Percentiles rank a stretch among this genome's conserved stretches.
Conservation (phyloP, 2,329 filamentous ascomycete genomes). For the Sporothrix protearum region DNA sequence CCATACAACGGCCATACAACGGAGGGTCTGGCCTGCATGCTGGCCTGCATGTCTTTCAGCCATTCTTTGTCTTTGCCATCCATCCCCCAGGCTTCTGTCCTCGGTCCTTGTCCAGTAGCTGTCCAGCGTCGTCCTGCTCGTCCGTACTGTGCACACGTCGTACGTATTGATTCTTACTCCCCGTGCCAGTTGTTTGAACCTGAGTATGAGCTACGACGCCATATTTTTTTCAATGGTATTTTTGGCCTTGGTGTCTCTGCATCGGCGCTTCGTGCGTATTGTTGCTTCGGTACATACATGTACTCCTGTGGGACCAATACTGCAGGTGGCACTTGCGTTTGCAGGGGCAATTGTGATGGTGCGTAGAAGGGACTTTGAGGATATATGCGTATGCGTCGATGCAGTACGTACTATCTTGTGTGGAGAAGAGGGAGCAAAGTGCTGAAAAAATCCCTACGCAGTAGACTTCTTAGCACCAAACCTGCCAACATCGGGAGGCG, state of each 20-base stretch:
- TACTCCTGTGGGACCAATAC: not conserved
- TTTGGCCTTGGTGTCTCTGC: not conserved
- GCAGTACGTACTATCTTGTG: not conserved
- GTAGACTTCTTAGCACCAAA: not conserved
- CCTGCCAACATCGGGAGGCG: not conserved
- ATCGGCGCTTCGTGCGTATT: conserved; percentile 12
- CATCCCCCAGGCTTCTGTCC: not conserved
- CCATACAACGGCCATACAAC: not conserved
- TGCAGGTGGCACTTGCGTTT: not conserved
- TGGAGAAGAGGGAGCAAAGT: not conserved
- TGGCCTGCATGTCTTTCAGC: conserved; percentile 17
- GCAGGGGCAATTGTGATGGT: not conserved
- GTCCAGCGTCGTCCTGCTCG: not conserved
- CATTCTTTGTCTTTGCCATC: not conserved
- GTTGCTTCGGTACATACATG: not conserved
- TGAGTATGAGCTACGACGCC: not conserved
- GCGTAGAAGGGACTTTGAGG: not conserved
- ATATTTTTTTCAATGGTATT: not conserved
- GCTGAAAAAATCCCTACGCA: not conserved
- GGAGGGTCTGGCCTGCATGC: conserved; percentile 16
- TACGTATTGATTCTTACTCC: conserved; percentile 5
- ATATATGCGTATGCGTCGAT: too few species aligned
- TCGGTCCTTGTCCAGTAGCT: conserved; percentile 14
- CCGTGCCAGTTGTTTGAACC: not conserved
- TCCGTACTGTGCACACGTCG: conserved; percentile 13